Evolutionary conservation across 352 stramenopile genomes (phyloP).

Genomic region (Phytopythium aichiense): DNA sequence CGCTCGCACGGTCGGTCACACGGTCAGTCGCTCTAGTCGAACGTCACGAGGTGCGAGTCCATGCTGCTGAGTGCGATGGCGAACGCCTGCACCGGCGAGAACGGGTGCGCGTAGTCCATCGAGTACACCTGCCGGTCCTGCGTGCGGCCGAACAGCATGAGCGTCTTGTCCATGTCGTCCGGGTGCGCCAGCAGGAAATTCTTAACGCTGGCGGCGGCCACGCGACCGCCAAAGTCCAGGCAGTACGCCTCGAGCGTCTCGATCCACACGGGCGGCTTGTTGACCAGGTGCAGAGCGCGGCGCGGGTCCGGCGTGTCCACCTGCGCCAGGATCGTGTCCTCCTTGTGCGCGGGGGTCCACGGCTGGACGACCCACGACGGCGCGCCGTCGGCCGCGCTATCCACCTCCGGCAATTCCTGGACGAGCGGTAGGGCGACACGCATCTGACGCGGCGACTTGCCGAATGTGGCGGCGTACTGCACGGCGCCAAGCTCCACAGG

Average conservation of each 20-base stretch:
- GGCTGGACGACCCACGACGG: slow-evolving; percentile 54
- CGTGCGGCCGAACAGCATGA: slow-evolving; percentile 85
- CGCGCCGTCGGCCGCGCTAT: slow-evolving; percentile 35
- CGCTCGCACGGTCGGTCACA: too few relatives aligned
- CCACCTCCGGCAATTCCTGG: slow-evolving; percentile 28
- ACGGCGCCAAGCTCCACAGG: slow-evolving; percentile 68
- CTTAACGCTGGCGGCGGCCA: slow-evolving; percentile 84
- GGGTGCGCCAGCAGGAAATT: slow-evolving; percentile 85
- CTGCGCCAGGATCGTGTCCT: slow-evolving; percentile 76
- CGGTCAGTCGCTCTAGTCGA: slow-evolving; percentile 43
- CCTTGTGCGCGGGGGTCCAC: slow-evolving; percentile 54
- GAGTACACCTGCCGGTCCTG: slow-evolving; percentile 86
- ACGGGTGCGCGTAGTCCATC: slow-evolving; percentile 84
- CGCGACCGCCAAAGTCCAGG: slow-evolving; percentile 82
- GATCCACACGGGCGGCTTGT: slow-evolving; percentile 87
- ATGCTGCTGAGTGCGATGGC: slow-evolving; percentile 86
- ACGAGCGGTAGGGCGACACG: slow-evolving; percentile 70
- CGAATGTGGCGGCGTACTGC: slow-evolving; percentile 83
- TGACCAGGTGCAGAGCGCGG: slow-evolving; percentile 71
- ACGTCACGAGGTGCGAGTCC: slow-evolving; percentile 85
- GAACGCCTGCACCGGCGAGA: slow-evolving; percentile 84
- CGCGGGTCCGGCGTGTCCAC: slow-evolving; percentile 63
- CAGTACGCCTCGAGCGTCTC: slow-evolving; percentile 85
- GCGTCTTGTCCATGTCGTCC: slow-evolving; percentile 83
- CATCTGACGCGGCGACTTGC: slow-evolving; percentile 85